Conservation (phyloP, 352 stramenopile species). For the Globisporangium nodosum region DNA sequence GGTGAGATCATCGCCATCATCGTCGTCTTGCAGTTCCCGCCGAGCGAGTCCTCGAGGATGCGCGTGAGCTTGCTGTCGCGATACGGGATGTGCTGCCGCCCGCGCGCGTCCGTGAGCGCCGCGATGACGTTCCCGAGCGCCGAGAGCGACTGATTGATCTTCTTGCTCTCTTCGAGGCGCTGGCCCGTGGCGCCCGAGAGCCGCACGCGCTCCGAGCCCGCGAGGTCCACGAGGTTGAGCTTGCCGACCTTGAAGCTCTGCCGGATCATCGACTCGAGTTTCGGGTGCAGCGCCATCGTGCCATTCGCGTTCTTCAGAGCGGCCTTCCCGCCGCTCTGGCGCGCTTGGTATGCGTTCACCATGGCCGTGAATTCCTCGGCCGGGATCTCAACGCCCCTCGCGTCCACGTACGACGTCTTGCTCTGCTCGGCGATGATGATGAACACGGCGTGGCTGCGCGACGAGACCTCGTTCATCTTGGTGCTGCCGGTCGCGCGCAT, state of each 20-base stretch:
- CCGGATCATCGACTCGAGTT: slow-evolving; percentile 85
- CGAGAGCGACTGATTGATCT: slow-evolving; percentile 91
- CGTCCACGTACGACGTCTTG: slow-evolving; percentile 86
- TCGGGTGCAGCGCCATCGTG: slow-evolving; percentile 41
- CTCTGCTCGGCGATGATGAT: slow-evolving; percentile 94
- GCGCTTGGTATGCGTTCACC: slow-evolving; percentile 68
- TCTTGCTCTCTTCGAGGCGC: slow-evolving; percentile 89
- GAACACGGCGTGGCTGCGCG: slow-evolving; percentile 89
- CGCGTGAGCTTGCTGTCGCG: slow-evolving; percentile 92
- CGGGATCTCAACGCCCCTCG: slow-evolving; percentile 70
- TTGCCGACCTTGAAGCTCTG: slow-evolving; percentile 95
- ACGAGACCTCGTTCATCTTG: slow-evolving; percentile 89
- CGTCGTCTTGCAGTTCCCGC: slow-evolving; percentile 93
- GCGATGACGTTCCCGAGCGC: slow-evolving; percentile 90
- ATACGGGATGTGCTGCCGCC: slow-evolving; percentile 91
- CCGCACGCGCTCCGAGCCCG: slow-evolving; percentile 87
- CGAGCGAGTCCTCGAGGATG: slow-evolving; percentile 86
- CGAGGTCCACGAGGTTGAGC: slow-evolving; percentile 92
- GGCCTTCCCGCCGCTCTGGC: slow-evolving; percentile 19
- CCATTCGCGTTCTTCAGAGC: slow-evolving; percentile 21
- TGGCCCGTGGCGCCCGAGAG: slow-evolving; percentile 84
- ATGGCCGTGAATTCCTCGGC: slow-evolving; percentile 83
- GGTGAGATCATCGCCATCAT: slow-evolving; percentile 96
- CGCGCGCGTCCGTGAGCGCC: slow-evolving; percentile 82
- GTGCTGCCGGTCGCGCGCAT: slow-evolving; percentile 82